Base-by-base conservation (phyloP, 2,329 filamentous ascomycete species). In the Pestalotiopsis sp. region DNA sequence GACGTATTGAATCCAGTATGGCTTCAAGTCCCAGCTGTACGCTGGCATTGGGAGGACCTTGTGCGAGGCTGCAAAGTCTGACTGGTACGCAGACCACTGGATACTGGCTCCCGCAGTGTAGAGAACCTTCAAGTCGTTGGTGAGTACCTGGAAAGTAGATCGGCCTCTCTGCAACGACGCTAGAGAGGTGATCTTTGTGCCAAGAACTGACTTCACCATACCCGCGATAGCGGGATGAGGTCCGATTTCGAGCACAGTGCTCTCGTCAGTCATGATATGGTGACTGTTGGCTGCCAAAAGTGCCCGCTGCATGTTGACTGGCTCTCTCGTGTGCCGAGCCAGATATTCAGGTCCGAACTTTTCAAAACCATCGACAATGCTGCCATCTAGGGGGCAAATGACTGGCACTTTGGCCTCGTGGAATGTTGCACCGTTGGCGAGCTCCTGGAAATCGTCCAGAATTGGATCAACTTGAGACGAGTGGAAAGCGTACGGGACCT, bases 21-120 rank as follows among this genome's bases (percentile, higher is more conserved):
- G 86, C 81, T 91, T 91, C 71, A 85, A 80, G 75, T 91, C 87
- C 79, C 88, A 92, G 12, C 81, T 82, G 77, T 91, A 92, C 2
- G 85, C 84, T 1, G 90, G 90, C 12, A 92, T 79, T 2, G 83
- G 77, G 36, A 90, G 78, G 31, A 91, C 80, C 68, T 85, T 80
- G 59, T 88, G 85, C 4, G 82, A 81, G 64, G 81, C 74, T 69
- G 87, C 84, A 77, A 89, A 90, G 64, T 85, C 81, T 38, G 80
- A 78, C 76, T 90, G 87, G 75, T 85, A 90, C 74, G 88, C 87
- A 64, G 84, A 82, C 83, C 90, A 91, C 72, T 65, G 20, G 31
- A 74, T 70, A 13, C 70, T 62, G 4, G 87, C 79, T 70, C 86
- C 86, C 31, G 80, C 81, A 7, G 78, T 75, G 77, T 87, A 86